These are phyloP conservation scores for Candida sp. DNA, from an alignment of 1,139 yeast genomes.

Conservation along the genomic window DNA sequence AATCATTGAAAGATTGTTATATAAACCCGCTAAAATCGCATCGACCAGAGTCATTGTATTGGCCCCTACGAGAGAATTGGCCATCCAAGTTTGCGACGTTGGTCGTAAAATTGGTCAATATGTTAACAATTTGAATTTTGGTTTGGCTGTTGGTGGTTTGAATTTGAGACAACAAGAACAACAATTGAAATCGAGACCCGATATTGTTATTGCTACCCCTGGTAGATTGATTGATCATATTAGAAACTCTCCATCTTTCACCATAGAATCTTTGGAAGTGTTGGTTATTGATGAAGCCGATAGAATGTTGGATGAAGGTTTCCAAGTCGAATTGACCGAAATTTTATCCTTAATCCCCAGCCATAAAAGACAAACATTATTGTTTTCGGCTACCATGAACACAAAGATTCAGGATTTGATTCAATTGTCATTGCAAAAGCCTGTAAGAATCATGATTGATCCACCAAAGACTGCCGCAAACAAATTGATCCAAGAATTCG, in stretches of 20 bases:
- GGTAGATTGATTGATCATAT: slow-evolving; percentile 97
- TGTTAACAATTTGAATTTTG: slow-evolving; percentile 73
- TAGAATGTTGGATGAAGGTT: slow-evolving; percentile 98
- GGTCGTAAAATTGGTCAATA: slow-evolving; percentile 81
- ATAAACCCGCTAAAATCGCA: slow-evolving; percentile 81
- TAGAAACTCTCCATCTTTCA: slow-evolving; percentile 90
- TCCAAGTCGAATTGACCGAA: slow-evolving; percentile 91
- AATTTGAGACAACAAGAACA: slow-evolving; percentile 94
- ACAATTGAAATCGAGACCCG: slow-evolving; percentile 88
- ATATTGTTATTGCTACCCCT: slow-evolving; percentile 95
- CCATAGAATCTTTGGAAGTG: slow-evolving; percentile 87
- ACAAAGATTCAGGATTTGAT: slow-evolving; percentile 85
- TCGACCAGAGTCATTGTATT: slow-evolving; percentile 87
- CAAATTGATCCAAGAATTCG: slow-evolving; percentile 87
- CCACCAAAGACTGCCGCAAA: slow-evolving; percentile 94
- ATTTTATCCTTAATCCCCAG: slow-evolving; percentile 82
- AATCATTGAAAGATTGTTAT: slow-evolving; percentile 84
- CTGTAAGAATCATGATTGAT: slow-evolving; percentile 93
- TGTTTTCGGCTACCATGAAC: slow-evolving; percentile 98
- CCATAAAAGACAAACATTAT: slow-evolving; percentile 82
- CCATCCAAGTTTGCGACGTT: slow-evolving; percentile 93
- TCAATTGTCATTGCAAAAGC: slow-evolving; percentile 81
- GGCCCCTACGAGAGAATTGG: slow-evolving; percentile 97
- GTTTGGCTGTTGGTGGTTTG: slow-evolving; percentile 97
- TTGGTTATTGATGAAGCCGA: slow-evolving; percentile 97